phyloP scores from a whole-genome alignment of 352 stramenopile genomes.

The Phytopythium sindhum region DNA sequence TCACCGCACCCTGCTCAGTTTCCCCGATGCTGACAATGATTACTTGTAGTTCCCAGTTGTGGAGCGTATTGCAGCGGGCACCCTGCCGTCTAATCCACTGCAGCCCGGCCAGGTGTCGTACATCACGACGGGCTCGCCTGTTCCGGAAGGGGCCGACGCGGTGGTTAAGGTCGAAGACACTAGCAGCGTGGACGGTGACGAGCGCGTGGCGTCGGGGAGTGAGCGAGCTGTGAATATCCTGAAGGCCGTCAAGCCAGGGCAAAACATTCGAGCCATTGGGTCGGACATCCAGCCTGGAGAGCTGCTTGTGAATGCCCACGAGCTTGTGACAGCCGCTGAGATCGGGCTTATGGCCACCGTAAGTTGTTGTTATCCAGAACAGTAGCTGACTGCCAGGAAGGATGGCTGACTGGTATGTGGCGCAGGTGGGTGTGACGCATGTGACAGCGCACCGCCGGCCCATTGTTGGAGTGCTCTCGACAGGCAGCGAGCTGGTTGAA shows the following conservation, averaged over 20 bases:
- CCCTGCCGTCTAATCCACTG: conserved; percentile 38
- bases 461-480: conserved; percentile 92
- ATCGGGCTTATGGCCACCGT: conserved; percentile 92
- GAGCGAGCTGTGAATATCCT: conserved; percentile 68
- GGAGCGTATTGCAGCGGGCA: conserved; percentile 66
- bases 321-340: conserved; percentile 81
- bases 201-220: conserved; percentile 11
- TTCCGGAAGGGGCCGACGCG: conserved; percentile 89
- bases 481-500: conserved; percentile 92
- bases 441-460: conserved; percentile 73
- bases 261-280: conserved; percentile 87
- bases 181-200: conserved; percentile 38
- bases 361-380: neutral
- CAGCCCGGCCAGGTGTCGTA: conserved; percentile 71
- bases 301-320: conserved; percentile 70
- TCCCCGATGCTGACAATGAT: too few relatives aligned
- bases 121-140: conserved; percentile 93
- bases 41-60: conserved; percentile 53
- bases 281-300: conserved; percentile 87
- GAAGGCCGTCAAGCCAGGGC: conserved; percentile 42
- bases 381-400: neutral
- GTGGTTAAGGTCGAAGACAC: conserved; percentile 96
- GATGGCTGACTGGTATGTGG: neutral
- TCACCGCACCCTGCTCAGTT: neutral
- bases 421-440: conserved; percentile 61